Evolutionary conservation across 78 protist genomes (phyloP), one percentile per base, ranked within the genome.

Genomic region (Protostelium mycophagum): DNA sequence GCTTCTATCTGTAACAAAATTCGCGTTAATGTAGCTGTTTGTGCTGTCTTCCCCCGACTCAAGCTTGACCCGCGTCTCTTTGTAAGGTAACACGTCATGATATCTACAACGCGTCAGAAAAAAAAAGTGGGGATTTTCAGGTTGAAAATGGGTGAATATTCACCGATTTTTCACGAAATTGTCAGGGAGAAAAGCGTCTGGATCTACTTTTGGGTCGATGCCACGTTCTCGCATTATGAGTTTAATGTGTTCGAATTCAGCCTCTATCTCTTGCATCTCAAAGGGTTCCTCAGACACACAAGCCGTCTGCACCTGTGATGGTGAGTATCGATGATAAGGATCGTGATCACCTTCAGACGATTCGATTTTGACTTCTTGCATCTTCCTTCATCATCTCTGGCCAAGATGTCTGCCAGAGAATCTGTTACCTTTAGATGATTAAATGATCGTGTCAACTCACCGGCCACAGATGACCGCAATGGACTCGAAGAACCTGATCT

Each of bases 61-160:
- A 1, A 91, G 38, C 39, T 91, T 85, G 31, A 91, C 94, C 37
- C 94, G 38, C 0, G 94, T 91, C 28, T 91, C 89, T 84, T 91
- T 91, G 85, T 91, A 89, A 73, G 94, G 94, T 51, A 91, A 23
- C 1, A 91, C 94, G 87, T 91, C 94, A 28, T 91, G 94, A n/a
- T 91, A 91, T 38, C 94, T 51, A 51, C 73, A 51, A 51, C 73
- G 73, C 5, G 73, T 16, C 73, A 16, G n/a, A n/a, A n/a, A n/a
- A n/a, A n/a, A n/a, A n/a, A n/a, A n/a, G n/a, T n/a, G n/a, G n/a
- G n/a, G n/a, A n/a, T n/a, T n/a, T n/a, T n/a, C n/a, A n/a, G n/a
- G n/a, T n/a, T n/a, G n/a, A n/a, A n/a, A n/a, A n/a, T n/a, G n/a
- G n/a, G n/a, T n/a, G n/a, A n/a, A n/a, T n/a, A n/a, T n/a, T n/a